phyloP scores from a whole-genome alignment of 805 yeast species.

The Blastobotrys terrestris region DNA sequence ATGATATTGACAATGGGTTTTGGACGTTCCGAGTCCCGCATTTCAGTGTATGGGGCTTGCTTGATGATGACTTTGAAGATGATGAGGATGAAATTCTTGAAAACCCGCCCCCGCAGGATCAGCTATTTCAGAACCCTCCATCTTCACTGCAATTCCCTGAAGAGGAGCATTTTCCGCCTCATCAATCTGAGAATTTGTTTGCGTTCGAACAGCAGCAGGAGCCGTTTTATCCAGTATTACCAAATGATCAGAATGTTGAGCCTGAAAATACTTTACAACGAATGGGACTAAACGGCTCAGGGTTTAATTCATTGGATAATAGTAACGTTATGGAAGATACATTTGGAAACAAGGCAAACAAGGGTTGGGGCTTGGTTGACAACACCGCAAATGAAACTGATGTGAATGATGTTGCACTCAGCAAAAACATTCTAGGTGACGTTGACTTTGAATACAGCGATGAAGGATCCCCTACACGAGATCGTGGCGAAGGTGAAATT shows the following conservation, averaged over 20 bases:
- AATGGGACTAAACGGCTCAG: not conserved
- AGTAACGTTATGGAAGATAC: not conserved
- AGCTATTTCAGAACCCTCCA: not conserved
- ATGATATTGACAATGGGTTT: constrained; percentile 63
- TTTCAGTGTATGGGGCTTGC: constrained; percentile 89
- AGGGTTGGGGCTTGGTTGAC: not conserved
- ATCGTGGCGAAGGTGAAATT: not conserved
- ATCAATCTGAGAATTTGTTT: not conserved
- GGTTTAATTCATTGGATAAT: not conserved
- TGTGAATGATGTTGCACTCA: not conserved
- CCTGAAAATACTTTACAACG: not conserved
- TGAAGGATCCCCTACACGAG: not conserved
- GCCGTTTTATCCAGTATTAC: not conserved
- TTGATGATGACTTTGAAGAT: constrained; percentile 33
- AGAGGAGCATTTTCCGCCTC: not conserved
- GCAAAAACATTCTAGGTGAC: not conserved
- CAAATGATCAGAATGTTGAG: not conserved
- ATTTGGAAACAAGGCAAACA: not conserved
- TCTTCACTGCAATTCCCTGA: not conserved
- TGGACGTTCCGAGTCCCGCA: constrained; percentile 86
- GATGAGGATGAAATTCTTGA: constrained; percentile 47
- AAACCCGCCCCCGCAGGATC: not conserved
- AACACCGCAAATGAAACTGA: not conserved
- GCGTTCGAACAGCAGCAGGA: too few species aligned
- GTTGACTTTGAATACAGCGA: not conserved